These are phyloP conservation scores for Camillea tinctor DNA, from an alignment of 2,329 filamentous ascomycete species.

Conservation along the genomic window DNA sequence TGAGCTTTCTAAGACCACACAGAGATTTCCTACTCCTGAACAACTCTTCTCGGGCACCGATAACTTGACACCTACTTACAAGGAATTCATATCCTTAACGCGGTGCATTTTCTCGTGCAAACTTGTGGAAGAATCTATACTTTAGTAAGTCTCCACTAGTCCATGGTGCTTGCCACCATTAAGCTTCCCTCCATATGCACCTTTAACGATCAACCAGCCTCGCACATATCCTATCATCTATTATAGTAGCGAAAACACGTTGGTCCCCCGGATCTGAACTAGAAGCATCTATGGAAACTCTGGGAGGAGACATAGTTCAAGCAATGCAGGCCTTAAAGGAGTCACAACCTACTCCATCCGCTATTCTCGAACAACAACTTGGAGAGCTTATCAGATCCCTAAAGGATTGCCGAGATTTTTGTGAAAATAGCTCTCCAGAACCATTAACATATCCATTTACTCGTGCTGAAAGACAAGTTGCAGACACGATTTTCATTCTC, in stretches of 20 bases:
- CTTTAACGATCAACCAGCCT: constrained; percentile 17
- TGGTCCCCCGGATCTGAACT: constrained; percentile 27
- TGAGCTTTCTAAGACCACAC: constrained; percentile 26
- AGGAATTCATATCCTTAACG: constrained; percentile 31
- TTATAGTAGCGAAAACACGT: constrained; percentile 14
- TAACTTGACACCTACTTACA: constrained; percentile 22
- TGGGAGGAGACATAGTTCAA: constrained; percentile 38
- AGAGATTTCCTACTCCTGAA: constrained; percentile 15
- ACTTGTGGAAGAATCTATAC: constrained; percentile 30
- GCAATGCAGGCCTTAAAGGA: constrained; percentile 39
- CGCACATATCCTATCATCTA: constrained; percentile 23
- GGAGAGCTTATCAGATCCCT: constrained; percentile 21
- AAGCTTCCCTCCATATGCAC: neutral
- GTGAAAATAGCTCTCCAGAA: constrained; percentile 9
- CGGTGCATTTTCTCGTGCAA: constrained; percentile 39
- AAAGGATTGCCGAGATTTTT: constrained; percentile 24
- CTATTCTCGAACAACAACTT: constrained; percentile 20
- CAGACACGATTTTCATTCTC: constrained; percentile 27
- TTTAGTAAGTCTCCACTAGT: constrained; percentile 26
- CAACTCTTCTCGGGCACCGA: constrained; percentile 27
- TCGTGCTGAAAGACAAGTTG: constrained; percentile 32
- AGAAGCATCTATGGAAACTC: constrained; percentile 21
- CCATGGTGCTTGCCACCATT: neutral
- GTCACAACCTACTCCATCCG: constrained; percentile 15
- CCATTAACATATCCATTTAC: constrained; percentile 25